Evolutionary conservation across 2,329 filamentous ascomycete genomes (phyloP).

Genomic region (Verticillium tricorpus): DNA sequence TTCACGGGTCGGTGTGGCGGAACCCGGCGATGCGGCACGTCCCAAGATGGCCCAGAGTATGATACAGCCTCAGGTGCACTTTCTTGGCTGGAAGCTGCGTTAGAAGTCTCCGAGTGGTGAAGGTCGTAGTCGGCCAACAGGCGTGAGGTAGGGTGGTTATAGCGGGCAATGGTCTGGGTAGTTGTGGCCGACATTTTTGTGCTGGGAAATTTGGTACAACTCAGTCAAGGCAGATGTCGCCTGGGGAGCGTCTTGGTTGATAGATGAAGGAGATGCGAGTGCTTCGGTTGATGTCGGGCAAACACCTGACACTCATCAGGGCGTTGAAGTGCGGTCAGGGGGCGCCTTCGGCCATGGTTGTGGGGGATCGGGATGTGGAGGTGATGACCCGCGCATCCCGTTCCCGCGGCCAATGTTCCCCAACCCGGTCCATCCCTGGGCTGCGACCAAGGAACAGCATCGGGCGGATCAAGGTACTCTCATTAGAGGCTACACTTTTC

Average conservation of each 20-base stretch:
- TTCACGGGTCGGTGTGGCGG: conserved; percentile 18
- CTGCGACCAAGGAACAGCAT: too few species aligned
- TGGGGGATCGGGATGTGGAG: conserved; percentile 8
- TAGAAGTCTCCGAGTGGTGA: conserved; percentile 27
- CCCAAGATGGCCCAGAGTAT: conserved; percentile 7
- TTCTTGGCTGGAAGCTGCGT: background rate
- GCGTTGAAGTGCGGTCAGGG: background rate
- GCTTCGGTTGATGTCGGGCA: too few species aligned
- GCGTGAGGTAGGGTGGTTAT: conserved; percentile 26
- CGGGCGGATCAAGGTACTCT: too few species aligned
- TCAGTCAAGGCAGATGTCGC: too few species aligned
- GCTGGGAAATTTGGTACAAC: background rate
- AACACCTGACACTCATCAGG: too few species aligned
- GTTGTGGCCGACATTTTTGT: conserved; percentile 17
- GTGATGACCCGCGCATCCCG: background rate
- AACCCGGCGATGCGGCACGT: conserved; percentile 15
- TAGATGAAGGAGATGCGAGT: too few species aligned
- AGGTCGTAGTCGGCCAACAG: conserved; percentile 41
- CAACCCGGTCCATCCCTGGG: background rate
- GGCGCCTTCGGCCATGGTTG: background rate
- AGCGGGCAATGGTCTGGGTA: conserved; percentile 32
- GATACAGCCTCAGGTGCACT: background rate
- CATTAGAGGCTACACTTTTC: too few species aligned
- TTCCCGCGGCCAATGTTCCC: background rate
- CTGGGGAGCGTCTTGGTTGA: too few species aligned